phyloP scores from a whole-genome alignment of 2,329 filamentous ascomycete genomes.

The Dothiorella sarmentorum region DNA sequence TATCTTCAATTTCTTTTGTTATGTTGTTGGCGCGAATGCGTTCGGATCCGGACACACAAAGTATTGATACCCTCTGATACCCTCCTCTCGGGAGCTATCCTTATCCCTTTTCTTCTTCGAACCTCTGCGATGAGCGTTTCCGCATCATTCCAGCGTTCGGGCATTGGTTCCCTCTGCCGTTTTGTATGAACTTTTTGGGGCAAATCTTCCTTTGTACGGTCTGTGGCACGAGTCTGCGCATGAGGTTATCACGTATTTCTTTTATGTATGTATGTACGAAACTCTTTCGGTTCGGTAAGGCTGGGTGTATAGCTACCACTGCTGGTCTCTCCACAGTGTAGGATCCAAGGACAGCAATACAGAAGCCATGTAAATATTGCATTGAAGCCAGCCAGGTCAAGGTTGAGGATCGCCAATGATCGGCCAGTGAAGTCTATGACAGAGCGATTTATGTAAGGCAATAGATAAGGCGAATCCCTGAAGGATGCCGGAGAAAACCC shows the following conservation, averaged over 20 bases:
- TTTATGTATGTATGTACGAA: neutral
- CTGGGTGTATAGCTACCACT: neutral
- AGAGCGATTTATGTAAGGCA: too few relatives aligned
- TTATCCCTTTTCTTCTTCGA: neutral
- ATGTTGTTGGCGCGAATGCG: neutral
- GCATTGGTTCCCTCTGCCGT: neutral
- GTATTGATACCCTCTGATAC: slow-evolving; percentile 17
- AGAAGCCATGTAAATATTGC: too few relatives aligned
- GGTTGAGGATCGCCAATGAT: too few relatives aligned
- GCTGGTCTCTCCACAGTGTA: neutral
- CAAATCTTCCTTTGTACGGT: neutral
- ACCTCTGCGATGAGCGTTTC: neutral
- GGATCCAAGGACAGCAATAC: too few relatives aligned
- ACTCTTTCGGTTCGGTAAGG: neutral
- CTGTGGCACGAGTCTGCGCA: neutral
- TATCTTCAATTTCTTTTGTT: neutral
- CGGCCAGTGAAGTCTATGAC: too few relatives aligned
- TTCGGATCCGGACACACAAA: slow-evolving; percentile 6
- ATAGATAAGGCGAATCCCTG: too few relatives aligned
- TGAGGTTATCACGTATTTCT: neutral
- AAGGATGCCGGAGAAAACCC: too few relatives aligned
- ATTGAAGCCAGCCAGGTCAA: too few relatives aligned
- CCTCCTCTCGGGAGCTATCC: neutral
- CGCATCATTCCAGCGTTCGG: slow-evolving; percentile 7
- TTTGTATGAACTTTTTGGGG: neutral